Conservation (phyloP, 192 early-diverging fungal genomes). For the Coemansia biformis region DNA sequence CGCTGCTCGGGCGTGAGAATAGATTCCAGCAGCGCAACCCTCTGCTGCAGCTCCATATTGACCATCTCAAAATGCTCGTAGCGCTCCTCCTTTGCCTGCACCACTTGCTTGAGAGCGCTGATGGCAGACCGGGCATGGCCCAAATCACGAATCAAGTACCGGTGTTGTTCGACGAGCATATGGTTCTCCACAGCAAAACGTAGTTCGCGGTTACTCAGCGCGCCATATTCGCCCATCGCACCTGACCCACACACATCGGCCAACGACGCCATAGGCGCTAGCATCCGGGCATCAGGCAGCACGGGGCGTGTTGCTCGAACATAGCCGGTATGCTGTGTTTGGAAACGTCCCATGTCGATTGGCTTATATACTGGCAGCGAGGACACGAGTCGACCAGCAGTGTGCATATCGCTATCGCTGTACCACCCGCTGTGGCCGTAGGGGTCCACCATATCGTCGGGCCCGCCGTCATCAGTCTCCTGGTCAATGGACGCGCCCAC, state of each 20-base stretch:
- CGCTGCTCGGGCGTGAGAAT: constrained; percentile 26
- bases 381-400: constrained; percentile 14
- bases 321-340: constrained; percentile 1
- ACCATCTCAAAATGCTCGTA: constrained; percentile 33
- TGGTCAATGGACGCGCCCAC: no score
- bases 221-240: constrained; percentile 1
- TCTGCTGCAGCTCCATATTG: constrained; percentile 32
- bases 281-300: constrained; percentile 33
- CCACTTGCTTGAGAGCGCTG: constrained; percentile 37
- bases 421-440: constrained; percentile 3
- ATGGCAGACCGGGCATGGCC: constrained; percentile 46
- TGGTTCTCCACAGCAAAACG: constrained; percentile 45
- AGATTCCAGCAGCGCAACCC: constrained; percentile 23
- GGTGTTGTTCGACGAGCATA: constrained; percentile 47
- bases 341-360: constrained; percentile 29
- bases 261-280: constrained; percentile 46
- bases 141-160: constrained; percentile 40
- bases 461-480: no score
- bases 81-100: constrained; percentile 44
- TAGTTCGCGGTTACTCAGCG: constrained; percentile 42
- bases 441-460: neutral
- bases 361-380: constrained; percentile 40
- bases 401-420: neutral
- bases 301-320: constrained; percentile 24
- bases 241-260: constrained; percentile 19